Evolutionary conservation across 2,329 filamentous ascomycete genomes (phyloP), one percentile per base, ranked within the genome.

Genomic region (Penicillium sumatraense): DNA sequence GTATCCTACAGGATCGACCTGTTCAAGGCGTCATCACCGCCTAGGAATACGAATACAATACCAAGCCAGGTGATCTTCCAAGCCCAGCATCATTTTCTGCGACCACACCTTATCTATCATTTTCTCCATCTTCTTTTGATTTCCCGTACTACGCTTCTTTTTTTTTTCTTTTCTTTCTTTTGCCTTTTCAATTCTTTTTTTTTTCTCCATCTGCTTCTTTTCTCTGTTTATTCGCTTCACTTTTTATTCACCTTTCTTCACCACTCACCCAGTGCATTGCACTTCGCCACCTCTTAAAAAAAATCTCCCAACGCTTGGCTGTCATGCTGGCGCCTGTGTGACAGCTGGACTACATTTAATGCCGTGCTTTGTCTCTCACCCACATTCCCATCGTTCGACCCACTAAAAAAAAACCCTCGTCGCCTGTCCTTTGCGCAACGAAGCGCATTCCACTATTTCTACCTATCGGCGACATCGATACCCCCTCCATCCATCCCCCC

Each of bases 241-340:
- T 26, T 8, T 7, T 8, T 41, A 8, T 41, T 11, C 10, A 18
- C 20, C 21, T 40, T 2, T 23, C 14, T 40, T 23, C 6, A 2
- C 20, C 3, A 2, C 36, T 24, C 9, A 1, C 29, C 6, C n/a
- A 31, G 5, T 31, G n/a, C n/a, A n/a, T 31, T 5, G 29, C 29
- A 13, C 29, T 31, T 10, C 27, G n/a, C n/a, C n/a, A n/a, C n/a
- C n/a, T n/a, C n/a, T n/a, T n/a, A 42, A 51, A 53, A 53, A 53
- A 50, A 31, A 53, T 35, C 38, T 33, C 11, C 27, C 21, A 16
- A 16, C 36, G 45, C 49, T 59, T 57, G 57, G 57, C 63, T 69
- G 66, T 71, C 68, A 70, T 69, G 69, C 69, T 70, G 66, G 64
- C 66, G 64, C 59, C 64, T 69, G 70, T 73, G 70, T 72, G 69